phyloP scores from a whole-genome alignment of 768 basidiomycete species.

The Hygrophoropsis aurantiaca region DNA sequence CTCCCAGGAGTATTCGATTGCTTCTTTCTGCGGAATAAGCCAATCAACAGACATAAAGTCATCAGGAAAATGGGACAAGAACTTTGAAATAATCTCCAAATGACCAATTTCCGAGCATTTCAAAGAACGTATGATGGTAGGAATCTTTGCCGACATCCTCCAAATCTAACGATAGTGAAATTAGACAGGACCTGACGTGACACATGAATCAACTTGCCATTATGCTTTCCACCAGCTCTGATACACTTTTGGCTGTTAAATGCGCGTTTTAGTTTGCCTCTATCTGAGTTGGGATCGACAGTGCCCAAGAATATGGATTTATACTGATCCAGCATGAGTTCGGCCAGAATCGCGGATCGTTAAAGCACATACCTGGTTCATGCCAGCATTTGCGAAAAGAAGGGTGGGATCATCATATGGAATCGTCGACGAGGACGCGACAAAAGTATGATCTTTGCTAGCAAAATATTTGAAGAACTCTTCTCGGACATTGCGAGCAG shows the following conservation, averaged over 20 bases:
- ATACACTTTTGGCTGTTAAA: slow-evolving; percentile 99
- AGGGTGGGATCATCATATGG: slow-evolving; percentile 98
- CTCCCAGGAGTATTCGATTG: slow-evolving; percentile 92
- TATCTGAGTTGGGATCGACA: slow-evolving; percentile 91
- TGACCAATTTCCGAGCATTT: slow-evolving; percentile 99
- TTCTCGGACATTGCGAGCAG: slow-evolving; percentile 79
- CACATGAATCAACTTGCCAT: slow-evolving; percentile 52
- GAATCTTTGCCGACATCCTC: slow-evolving; percentile 99
- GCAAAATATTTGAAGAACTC: slow-evolving; percentile 92
- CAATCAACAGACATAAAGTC: neutral
- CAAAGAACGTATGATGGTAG: slow-evolving; percentile 97
- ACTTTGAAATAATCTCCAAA: slow-evolving; percentile 99
- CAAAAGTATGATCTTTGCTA: slow-evolving; percentile 78
- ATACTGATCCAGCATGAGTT: slow-evolving; percentile 54
- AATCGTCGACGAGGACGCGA: slow-evolving; percentile 88
- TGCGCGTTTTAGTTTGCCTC: slow-evolving; percentile 88
- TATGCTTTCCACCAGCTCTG: slow-evolving; percentile 97
- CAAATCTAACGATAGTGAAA: slow-evolving; percentile 58
- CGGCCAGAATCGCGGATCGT: neutral
- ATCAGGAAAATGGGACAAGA: slow-evolving; percentile 9
- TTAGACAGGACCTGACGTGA: neutral
- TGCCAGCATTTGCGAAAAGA: slow-evolving; percentile 97
- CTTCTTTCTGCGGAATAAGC: slow-evolving; percentile 94
- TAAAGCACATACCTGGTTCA: slow-evolving; percentile 73
- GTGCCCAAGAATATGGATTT: slow-evolving; percentile 98